Conservation (phyloP, 2,329 filamentous ascomycete genomes). For the Stagonosporopsis cucurbitacearum region DNA sequence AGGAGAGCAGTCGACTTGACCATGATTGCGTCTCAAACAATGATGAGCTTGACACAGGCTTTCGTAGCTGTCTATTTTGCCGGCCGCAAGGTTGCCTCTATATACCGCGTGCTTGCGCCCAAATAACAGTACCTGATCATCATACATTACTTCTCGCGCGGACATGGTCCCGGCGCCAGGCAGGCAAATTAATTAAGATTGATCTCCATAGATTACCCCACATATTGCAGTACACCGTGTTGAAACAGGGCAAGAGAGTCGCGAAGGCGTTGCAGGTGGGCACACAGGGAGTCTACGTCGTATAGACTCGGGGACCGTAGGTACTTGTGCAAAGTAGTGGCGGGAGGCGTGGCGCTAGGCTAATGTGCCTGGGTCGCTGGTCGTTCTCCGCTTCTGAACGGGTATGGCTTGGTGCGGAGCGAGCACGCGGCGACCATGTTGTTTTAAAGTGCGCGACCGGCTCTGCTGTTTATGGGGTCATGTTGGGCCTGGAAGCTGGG, state of each 20-base stretch:
- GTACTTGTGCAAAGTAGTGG: too few species aligned
- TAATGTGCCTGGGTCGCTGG: background rate
- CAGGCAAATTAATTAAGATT: slow-evolving; percentile 39
- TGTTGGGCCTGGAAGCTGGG: background rate
- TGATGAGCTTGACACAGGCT: background rate
- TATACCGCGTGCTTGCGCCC: slow-evolving; percentile 16
- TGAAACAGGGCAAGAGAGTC: slow-evolving; percentile 15
- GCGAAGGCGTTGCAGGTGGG: slow-evolving; percentile 29
- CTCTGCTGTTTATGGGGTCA: background rate
- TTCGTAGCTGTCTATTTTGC: background rate
- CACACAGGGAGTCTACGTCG: slow-evolving; percentile 1
- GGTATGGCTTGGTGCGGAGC: slow-evolving; percentile 12
- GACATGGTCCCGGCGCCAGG: slow-evolving; percentile 25
- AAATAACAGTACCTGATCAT: slow-evolving; percentile 18
- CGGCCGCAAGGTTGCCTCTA: slow-evolving; percentile 8
- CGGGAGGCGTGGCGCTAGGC: slow-evolving; percentile 7
- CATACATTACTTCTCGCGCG: slow-evolving; percentile 24
- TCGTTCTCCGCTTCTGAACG: slow-evolving; percentile 25
- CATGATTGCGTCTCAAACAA: slow-evolving; percentile 20
- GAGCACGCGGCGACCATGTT: background rate
- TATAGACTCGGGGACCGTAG: background rate
- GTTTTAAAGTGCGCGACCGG: background rate
- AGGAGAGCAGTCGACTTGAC: slow-evolving; percentile 32
- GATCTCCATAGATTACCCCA: slow-evolving; percentile 28
- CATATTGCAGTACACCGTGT: slow-evolving; percentile 18